These are phyloP conservation scores for Trametes cinnabarina DNA, from an alignment of 768 basidiomycete species.

Conservation along the genomic window DNA sequence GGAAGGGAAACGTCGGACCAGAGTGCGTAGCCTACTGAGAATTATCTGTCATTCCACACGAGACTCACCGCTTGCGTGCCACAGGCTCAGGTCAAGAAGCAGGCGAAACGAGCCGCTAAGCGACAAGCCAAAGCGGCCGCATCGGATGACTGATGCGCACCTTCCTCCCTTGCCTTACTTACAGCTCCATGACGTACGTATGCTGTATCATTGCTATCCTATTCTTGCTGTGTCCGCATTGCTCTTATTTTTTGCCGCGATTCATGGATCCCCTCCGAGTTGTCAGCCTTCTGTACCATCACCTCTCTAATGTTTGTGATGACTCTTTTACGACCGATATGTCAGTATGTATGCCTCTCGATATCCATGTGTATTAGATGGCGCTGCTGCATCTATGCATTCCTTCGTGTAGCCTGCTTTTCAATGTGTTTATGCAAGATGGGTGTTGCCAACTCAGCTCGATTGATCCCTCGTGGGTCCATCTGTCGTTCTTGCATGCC, in stretches of 20 bases:
- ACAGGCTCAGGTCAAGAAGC: constrained; percentile 32
- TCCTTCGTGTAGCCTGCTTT: no score
- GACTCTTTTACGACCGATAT: not conserved
- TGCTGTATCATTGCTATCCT: constrained; percentile 21
- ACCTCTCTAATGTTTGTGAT: not conserved
- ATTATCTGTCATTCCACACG: no score
- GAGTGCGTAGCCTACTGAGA: constrained; percentile 22
- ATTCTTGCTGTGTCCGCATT: constrained; percentile 18
- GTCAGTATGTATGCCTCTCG: constrained; percentile 7
- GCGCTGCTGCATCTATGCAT: no score
- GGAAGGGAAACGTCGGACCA: constrained; percentile 32
- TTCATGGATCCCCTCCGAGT: constrained; percentile 7
- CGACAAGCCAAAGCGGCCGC: constrained; percentile 18
- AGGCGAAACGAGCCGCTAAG: constrained; percentile 21
- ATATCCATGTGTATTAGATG: not conserved
- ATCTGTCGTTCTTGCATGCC: no score
- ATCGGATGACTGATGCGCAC: constrained; percentile 10
- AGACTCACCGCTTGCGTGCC: no score
- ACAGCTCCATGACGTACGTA: constrained; percentile 2
- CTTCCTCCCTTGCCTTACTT: not conserved
- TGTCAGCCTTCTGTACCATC: constrained; percentile 11
- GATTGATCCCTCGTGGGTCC: no score
- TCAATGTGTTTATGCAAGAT: no score
- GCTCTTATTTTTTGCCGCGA: constrained; percentile 16
- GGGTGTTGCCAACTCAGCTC: no score